Base-by-base conservation (phyloP, 495 filamentous ascomycete species). In the Aspergillus biplanus region DNA sequence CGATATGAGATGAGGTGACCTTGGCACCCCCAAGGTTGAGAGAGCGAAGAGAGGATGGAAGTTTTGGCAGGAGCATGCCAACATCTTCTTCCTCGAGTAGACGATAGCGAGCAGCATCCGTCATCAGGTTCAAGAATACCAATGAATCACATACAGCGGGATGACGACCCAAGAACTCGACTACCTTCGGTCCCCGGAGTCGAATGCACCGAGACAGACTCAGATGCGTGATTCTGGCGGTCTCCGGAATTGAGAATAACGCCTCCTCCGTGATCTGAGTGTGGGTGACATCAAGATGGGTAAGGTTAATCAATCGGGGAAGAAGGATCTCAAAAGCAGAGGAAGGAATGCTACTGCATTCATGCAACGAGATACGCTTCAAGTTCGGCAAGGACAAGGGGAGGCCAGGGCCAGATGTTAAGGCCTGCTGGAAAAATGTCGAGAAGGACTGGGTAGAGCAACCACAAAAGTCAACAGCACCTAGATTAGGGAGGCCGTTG, bases 221-320 rank as follows among this genome's bases (percentile, higher is more conserved):
- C 50, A 96, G 79, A 70, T 96, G 92, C 15, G 90, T 92, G 65
- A 95, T 85, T 59, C 75, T 78, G 7, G 92, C 92, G 7, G 87
- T 87, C 15, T 82, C 67, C 3, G 91, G 91, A 58, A 96, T 91
- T 18, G 88, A 85, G 59, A 82, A 74, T 16, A 96, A 82, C 31
- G 90, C 91, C 15, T 77, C 79, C 71, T 92, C 86, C 34, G 87
- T 93, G 67, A 96, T 85, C 58, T 88, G 86, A 4, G 92, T 95
- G 66, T 91, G 90, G 6, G 88, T 87, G 37, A 93, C 81, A 70
- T 96, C 92, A 34, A 96, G 83, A 68, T 93, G 90, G 15, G 91
- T 94, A 61, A 95, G 75, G 57, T 87, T 80, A 34, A 83, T 71
- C 58, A 93, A 73, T 4, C 89, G 86, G 15, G 92, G 87, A 5